Evolutionary conservation across 108 stramenopile species (phyloP).

Genomic region (Nitzschia putrida): DNA sequence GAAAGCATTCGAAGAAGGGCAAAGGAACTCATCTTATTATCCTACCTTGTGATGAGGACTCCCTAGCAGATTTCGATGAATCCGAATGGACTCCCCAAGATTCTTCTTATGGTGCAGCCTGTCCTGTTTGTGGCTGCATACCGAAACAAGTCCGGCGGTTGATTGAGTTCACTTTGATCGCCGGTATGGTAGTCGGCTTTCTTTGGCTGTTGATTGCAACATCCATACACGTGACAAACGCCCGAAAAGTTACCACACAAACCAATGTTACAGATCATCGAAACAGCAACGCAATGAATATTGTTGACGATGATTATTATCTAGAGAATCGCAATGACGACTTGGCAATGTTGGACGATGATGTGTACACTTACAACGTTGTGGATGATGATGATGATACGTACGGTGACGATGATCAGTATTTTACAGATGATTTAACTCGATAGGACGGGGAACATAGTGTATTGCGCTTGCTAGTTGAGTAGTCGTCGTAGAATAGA

Average conservation of each 20-base stretch:
- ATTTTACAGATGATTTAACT: not conserved
- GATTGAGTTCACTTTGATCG: conserved; percentile 58
- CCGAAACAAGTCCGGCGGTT: conserved; percentile 55
- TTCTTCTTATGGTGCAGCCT: conserved; percentile 69
- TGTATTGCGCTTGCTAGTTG: no score
- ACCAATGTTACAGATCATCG: conserved; percentile 17
- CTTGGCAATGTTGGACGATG: not conserved
- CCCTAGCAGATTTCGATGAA: conserved; percentile 41
- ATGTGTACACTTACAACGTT: not conserved
- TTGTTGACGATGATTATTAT: conserved; percentile 21
- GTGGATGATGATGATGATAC: not conserved
- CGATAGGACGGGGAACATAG: no score
- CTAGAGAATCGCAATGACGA: conserved; percentile 6
- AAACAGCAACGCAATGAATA: not conserved
- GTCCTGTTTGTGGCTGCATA: conserved; percentile 69
- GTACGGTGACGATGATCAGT: not conserved
- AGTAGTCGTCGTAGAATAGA: no score
- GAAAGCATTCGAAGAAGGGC: not conserved
- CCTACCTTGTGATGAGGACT: conserved; percentile 12
- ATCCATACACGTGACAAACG: conserved; percentile 43
- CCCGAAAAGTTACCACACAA: not conserved
- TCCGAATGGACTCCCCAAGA: conserved; percentile 70
- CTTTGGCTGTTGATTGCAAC: conserved; percentile 49
- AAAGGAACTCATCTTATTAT: not conserved
- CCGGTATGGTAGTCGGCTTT: conserved; percentile 36